Evolutionary conservation across 1,284 basidiomycete species (phyloP).

Genomic region (Volvariella surrecta): DNA sequence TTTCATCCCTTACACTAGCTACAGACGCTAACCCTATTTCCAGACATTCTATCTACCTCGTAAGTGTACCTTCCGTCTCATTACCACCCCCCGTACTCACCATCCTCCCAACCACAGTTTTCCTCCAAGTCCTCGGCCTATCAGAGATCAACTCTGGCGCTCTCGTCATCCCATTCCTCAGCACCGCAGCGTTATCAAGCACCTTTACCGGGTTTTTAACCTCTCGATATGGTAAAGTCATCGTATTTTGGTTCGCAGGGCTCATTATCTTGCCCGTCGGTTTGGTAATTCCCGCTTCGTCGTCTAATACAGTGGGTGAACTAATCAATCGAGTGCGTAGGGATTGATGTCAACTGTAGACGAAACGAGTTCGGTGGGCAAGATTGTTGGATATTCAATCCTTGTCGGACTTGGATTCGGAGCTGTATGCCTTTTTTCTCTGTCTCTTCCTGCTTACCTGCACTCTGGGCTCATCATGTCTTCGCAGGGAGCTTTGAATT

Average conservation of each 20-base stretch:
- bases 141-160: slow-evolving; percentile 19
- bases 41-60: not conserved
- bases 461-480: too few species aligned
- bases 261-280: not conserved
- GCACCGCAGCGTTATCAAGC: slow-evolving; percentile 19
- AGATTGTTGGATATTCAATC: slow-evolving; percentile 21
- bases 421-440: slow-evolving; percentile 8
- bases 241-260: not conserved
- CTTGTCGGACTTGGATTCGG: slow-evolving; percentile 21
- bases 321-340: slow-evolving; percentile 8
- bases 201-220: slow-evolving; percentile 14
- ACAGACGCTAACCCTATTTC: not conserved
- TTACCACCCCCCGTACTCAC: slow-evolving; percentile 9
- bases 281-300: not conserved
- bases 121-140: slow-evolving; percentile 24
- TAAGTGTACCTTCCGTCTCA: not conserved
- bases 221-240: not conserved
- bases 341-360: slow-evolving; percentile 21
- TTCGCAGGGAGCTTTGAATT: not conserved
- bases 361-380: slow-evolving; percentile 19
- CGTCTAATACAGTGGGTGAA: not conserved
- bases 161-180: slow-evolving; percentile 22
- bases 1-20: slow-evolving; percentile 13
- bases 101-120: slow-evolving; percentile 14
- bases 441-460: slow-evolving; percentile 15